Conservation (phyloP, 2,329 filamentous ascomycete species). For the Metarhizium rileyi region DNA sequence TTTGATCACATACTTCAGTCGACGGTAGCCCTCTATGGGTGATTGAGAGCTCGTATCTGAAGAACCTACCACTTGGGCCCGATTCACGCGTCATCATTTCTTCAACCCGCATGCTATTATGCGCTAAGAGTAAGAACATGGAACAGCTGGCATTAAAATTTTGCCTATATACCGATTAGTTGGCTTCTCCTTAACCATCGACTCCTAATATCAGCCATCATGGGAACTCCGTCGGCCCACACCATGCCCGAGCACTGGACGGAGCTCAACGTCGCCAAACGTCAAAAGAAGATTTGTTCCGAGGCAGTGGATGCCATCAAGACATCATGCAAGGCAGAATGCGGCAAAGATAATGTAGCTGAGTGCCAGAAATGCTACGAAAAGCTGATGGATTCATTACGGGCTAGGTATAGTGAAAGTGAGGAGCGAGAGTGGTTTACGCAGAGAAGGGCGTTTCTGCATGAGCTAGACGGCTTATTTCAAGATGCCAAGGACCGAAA, state of each 20-base stretch:
- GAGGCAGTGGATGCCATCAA: slow-evolving; percentile 33
- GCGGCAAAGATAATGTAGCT: slow-evolving; percentile 30
- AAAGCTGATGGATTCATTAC: slow-evolving; percentile 36
- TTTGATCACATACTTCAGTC: too few species aligned
- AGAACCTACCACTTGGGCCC: too few species aligned
- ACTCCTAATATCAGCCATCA: slow-evolving; percentile 5
- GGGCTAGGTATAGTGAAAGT: slow-evolving; percentile 24
- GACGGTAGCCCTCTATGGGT: too few species aligned
- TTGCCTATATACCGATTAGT: neutral
- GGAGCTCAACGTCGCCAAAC: slow-evolving; percentile 24
- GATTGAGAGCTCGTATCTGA: too few species aligned
- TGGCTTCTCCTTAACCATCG: neutral
- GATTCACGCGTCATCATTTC: too few species aligned
- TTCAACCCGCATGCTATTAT: too few species aligned
- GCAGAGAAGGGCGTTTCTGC: slow-evolving; percentile 36
- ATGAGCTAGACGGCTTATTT: slow-evolving; percentile 39
- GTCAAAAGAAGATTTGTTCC: slow-evolving; percentile 25
- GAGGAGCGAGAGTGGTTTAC: slow-evolving; percentile 41
- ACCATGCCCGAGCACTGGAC: slow-evolving; percentile 30
- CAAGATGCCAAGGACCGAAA: slow-evolving; percentile 35
- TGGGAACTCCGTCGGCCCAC: slow-evolving; percentile 16
- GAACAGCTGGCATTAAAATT: neutral
- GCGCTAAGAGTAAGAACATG: too few species aligned
- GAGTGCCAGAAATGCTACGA: slow-evolving; percentile 40
- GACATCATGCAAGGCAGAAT: slow-evolving; percentile 31